These are phyloP conservation scores for Angomonas ambiguus DNA, from an alignment of 208 protist genomes.

Conservation along the genomic window DNA sequence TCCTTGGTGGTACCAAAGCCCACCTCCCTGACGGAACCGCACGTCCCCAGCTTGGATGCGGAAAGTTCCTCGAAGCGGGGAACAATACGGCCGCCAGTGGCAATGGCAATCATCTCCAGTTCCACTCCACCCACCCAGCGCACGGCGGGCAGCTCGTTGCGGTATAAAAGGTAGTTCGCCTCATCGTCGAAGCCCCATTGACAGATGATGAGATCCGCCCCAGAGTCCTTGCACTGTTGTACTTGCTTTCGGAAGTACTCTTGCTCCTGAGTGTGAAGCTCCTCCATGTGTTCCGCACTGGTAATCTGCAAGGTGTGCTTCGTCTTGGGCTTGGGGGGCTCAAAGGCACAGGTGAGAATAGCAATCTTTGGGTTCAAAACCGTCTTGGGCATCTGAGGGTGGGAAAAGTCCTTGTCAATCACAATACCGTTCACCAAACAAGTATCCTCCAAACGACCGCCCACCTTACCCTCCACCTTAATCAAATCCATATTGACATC, in stretches of 20 bases:
- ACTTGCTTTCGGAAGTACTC: slow-evolving; percentile 97
- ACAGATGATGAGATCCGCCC: slow-evolving; percentile 98
- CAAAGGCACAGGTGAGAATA: slow-evolving; percentile 99
- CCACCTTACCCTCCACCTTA: slow-evolving; percentile 98
- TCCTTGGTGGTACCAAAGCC: slow-evolving; percentile 97
- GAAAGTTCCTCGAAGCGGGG: slow-evolving; percentile 98
- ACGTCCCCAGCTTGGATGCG: slow-evolving; percentile 96
- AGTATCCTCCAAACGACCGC: slow-evolving; percentile 97
- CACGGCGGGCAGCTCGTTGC: slow-evolving; percentile 99
- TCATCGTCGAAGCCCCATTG: slow-evolving; percentile 99
- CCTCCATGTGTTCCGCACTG: slow-evolving; percentile 92
- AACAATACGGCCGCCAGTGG: slow-evolving; percentile 98
- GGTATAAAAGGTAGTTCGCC: slow-evolving; percentile 99
- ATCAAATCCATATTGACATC: slow-evolving; percentile 99
- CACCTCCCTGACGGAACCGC: slow-evolving; percentile 86
- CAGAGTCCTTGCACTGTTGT: slow-evolving; percentile 93
- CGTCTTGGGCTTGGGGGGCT: slow-evolving; percentile 99
- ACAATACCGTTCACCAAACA: slow-evolving; percentile 98
- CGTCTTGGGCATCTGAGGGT: slow-evolving; percentile 96
- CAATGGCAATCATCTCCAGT: slow-evolving; percentile 99
- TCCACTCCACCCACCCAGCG: slow-evolving; percentile 99
- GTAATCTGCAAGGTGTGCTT: slow-evolving; percentile 98
- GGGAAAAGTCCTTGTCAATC: slow-evolving; percentile 98
- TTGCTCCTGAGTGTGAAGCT: slow-evolving; percentile 97
- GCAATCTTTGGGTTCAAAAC: slow-evolving; percentile 98